Percentiles rank a stretch among this genome's conserved stretches.
Conservation (phyloP, 441 rosid genomes). For the Manihot esculenta region DNA sequence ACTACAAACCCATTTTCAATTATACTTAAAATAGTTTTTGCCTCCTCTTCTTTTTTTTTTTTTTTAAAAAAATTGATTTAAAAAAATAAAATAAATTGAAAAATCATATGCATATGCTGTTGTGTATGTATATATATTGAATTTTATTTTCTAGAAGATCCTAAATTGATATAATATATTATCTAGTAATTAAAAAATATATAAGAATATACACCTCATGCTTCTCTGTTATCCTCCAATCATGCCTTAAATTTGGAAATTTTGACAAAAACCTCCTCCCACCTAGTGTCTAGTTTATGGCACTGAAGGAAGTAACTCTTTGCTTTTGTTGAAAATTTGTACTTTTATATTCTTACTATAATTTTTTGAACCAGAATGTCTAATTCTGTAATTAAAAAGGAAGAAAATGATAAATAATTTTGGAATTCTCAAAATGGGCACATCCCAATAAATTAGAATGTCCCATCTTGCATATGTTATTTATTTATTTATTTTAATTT, state of each 20-base stretch:
- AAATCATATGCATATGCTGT: too few species aligned
- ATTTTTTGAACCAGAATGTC: conserved; percentile 10
- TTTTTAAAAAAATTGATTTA: background rate
- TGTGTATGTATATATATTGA: background rate
- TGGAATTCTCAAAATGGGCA: background rate
- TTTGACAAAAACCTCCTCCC: conserved; percentile 10
- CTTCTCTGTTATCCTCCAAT: conserved; percentile 32
- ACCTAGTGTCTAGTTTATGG: too few species aligned
- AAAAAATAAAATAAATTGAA: background rate
- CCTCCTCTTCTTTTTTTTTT: background rate
- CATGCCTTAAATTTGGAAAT: conserved; percentile 27
- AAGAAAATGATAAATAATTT: background rate
- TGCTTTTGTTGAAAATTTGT: conserved; percentile 5
- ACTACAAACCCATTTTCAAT: background rate
- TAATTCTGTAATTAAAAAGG: background rate
- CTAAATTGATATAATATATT: background rate
- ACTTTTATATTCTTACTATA: conserved; percentile 1
- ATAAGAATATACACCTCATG: conserved; percentile 24
- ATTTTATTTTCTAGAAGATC: background rate
- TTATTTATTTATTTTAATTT: background rate
- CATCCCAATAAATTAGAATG: conserved; percentile 34
- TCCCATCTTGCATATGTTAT: background rate
- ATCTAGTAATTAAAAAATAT: background rate
- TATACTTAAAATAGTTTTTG: conserved; percentile 1
- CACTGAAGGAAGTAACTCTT: conserved; percentile 1